Evolutionary conservation across 148 eudicot species (phyloP).

Genomic region (Talinum fruticosum): DNA sequence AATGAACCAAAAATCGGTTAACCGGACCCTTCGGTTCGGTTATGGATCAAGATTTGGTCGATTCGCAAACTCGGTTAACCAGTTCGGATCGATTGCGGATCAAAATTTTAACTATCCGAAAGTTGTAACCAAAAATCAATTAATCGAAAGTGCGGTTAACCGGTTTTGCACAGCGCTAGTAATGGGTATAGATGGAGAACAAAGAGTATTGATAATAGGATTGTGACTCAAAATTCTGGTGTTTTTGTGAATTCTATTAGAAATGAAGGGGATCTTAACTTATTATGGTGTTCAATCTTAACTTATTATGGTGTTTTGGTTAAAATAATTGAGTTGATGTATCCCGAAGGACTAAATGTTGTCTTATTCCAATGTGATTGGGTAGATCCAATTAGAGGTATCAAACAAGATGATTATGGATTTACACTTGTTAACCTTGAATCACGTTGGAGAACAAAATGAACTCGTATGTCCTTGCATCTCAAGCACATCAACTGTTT

Average conservation of each 20-base stretch:
- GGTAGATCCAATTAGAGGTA: not conserved
- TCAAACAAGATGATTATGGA: not conserved
- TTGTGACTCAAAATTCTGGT: not conserved
- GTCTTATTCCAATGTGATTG: not conserved
- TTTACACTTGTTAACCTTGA: not conserved
- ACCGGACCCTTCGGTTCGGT: too few species aligned
- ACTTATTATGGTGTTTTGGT: slow-evolving; percentile 1
- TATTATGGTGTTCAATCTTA: too few species aligned
- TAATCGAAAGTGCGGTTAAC: too few species aligned
- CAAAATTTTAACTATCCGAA: too few species aligned
- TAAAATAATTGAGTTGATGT: not conserved
- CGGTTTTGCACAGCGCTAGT: too few species aligned
- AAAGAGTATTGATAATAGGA: not conserved
- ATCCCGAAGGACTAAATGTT: not conserved
- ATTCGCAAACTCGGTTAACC: too few species aligned
- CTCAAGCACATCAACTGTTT: not conserved
- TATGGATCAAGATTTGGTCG: too few species aligned
- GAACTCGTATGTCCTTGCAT: not conserved
- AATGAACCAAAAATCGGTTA: too few species aligned
- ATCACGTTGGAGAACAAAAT: not conserved
- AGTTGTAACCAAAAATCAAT: too few species aligned
- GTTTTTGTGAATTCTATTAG: not conserved
- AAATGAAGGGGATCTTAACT: not conserved
- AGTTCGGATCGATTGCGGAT: too few species aligned
- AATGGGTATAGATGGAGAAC: not conserved